Conservation (phyloP, 2,329 filamentous ascomycete genomes). For the Xylariaceae sp. region DNA sequence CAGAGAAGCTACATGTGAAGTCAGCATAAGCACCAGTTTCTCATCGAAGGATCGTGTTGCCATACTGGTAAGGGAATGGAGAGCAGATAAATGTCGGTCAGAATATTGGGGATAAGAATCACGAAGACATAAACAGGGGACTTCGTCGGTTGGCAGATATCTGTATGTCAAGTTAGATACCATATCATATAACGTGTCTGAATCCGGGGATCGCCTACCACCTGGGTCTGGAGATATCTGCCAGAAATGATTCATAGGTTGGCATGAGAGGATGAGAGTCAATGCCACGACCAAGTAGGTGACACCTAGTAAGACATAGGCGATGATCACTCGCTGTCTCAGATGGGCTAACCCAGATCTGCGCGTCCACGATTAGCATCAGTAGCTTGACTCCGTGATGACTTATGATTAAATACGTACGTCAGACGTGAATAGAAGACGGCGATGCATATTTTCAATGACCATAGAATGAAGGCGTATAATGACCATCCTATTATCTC, state of each 20-base stretch:
- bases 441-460: conserved; percentile 25
- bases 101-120: conserved; percentile 37
- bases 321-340: conserved; percentile 9
- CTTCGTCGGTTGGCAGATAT: conserved; percentile 38
- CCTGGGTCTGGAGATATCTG: conserved; percentile 44
- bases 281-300: conserved; percentile 40
- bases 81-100: conserved; percentile 43
- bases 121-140: conserved; percentile 39
- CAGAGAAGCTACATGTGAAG: conserved; percentile 35
- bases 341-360: too few relatives aligned
- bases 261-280: conserved; percentile 41
- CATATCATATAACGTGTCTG: conserved; percentile 1
- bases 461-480: conserved; percentile 26
- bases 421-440: conserved; percentile 26
- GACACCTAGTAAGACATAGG: conserved; percentile 34
- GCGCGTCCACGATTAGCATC: too few relatives aligned
- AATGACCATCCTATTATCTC: conserved; percentile 28
- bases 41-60: background rate
- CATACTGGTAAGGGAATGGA: conserved; percentile 41
- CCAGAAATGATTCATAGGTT: conserved; percentile 43
- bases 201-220: conserved; percentile 27
- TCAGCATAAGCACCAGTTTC: background rate
- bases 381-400: conserved; percentile 16
- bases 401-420: conserved; percentile 14
- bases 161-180: conserved; percentile 14